Evolutionary conservation across 2,329 filamentous ascomycete genomes (phyloP).

Genomic region (Verticillium tricorpus): DNA sequence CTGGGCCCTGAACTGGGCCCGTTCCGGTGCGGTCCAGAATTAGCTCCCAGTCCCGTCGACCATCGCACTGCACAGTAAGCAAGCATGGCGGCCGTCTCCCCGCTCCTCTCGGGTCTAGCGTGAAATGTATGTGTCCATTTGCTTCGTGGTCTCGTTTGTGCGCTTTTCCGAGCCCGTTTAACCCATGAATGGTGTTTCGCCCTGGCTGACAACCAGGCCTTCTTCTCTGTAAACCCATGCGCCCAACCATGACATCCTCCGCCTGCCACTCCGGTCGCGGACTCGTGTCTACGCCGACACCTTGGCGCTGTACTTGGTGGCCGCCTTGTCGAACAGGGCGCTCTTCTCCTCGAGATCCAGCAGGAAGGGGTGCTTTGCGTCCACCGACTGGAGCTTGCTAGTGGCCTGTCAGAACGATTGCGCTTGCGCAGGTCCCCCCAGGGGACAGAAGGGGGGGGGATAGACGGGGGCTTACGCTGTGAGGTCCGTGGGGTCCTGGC

Average conservation of each 20-base stretch:
- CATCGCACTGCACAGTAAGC: not conserved
- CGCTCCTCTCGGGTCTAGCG: not conserved
- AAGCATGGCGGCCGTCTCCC: not conserved
- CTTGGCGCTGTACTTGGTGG: conserved; percentile 82
- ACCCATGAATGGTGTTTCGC: not conserved
- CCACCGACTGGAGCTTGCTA: conserved; percentile 52
- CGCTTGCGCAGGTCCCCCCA: not conserved
- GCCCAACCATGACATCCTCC: conserved; percentile 8
- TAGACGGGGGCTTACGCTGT: conserved; percentile 43
- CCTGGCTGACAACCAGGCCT: not conserved
- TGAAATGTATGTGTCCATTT: not conserved
- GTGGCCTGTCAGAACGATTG: not conserved
- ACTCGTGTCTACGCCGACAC: conserved; percentile 45
- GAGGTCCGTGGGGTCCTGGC: conserved; percentile 64
- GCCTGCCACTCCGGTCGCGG: conserved; percentile 4
- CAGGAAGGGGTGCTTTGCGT: conserved; percentile 67
- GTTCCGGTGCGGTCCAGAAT: not conserved
- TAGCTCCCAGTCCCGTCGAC: not conserved
- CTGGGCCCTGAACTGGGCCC: not conserved
- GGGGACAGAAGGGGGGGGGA: not conserved
- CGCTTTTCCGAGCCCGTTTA: not conserved
- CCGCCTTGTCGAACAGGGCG: conserved; percentile 79
- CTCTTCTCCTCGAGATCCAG: conserved; percentile 79
- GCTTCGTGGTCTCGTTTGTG: not conserved
- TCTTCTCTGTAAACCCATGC: conserved; percentile 9